These are phyloP conservation scores for Barnettozyma sp. DNA, from an alignment of 805 yeast species.

Conservation along the genomic window DNA sequence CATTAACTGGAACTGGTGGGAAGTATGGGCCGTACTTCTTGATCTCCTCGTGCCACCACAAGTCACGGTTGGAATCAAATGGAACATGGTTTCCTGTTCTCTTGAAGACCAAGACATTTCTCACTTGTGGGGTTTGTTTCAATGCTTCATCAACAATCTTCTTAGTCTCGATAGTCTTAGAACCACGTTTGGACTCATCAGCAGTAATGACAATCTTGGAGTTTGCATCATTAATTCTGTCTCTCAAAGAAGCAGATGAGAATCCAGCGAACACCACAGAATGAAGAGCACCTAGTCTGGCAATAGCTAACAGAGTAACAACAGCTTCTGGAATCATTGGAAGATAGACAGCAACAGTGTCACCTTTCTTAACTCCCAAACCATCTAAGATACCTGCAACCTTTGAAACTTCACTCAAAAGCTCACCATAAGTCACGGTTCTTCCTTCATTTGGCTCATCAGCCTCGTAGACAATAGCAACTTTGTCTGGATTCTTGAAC, in stretches of 20 bases:
- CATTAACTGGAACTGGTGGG: slow-evolving; percentile 66
- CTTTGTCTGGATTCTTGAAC: slow-evolving; percentile 56
- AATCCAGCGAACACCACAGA: slow-evolving; percentile 85
- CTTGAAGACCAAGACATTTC: slow-evolving; percentile 62
- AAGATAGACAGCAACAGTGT: slow-evolving; percentile 77
- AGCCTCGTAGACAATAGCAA: slow-evolving; percentile 75
- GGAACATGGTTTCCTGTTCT: slow-evolving; percentile 58
- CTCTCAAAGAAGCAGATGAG: slow-evolving; percentile 84
- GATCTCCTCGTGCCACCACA: slow-evolving; percentile 71
- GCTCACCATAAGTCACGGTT: slow-evolving; percentile 61
- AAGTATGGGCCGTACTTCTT: slow-evolving; percentile 58
- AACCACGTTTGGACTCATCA: slow-evolving; percentile 81
- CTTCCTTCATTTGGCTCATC: slow-evolving; percentile 66
- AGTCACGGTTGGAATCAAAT: slow-evolving; percentile 53
- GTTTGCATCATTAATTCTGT: slow-evolving; percentile 78
- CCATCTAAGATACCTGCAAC: slow-evolving; percentile 61
- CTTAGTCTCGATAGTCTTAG: slow-evolving; percentile 73
- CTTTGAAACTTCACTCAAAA: slow-evolving; percentile 61
- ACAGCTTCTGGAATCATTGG: slow-evolving; percentile 85
- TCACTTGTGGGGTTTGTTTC: slow-evolving; percentile 55
- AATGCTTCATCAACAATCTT: slow-evolving; percentile 79
- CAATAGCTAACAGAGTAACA: slow-evolving; percentile 67
- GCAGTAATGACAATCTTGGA: slow-evolving; percentile 70
- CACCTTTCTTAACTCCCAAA: slow-evolving; percentile 73
- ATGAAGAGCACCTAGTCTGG: slow-evolving; percentile 77